phyloP scores from a whole-genome alignment of 2,329 filamentous ascomycete species.

The Monosporascus ibericus region DNA sequence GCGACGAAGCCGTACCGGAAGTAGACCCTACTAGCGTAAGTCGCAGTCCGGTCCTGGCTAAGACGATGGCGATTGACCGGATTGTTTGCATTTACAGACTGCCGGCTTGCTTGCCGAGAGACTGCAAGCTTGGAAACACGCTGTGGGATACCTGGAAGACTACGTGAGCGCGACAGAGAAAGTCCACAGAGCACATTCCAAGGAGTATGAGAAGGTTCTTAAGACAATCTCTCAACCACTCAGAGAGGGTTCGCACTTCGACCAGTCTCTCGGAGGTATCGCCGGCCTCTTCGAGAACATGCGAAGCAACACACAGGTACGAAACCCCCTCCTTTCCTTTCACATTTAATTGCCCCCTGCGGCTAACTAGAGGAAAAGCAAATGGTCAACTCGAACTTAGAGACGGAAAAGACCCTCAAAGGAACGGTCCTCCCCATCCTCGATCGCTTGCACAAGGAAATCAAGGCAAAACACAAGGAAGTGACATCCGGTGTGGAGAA shows the following conservation, averaged over 20 bases:
- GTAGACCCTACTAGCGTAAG: slow-evolving; percentile 53
- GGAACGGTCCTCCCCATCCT: slow-evolving; percentile 80
- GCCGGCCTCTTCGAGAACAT: slow-evolving; percentile 92
- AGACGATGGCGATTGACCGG: slow-evolving; percentile 6
- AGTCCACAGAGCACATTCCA: slow-evolving; percentile 75
- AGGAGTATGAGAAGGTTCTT: slow-evolving; percentile 91
- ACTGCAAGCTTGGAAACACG: slow-evolving; percentile 93
- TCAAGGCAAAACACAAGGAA: slow-evolving; percentile 95
- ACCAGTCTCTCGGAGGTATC: slow-evolving; percentile 80
- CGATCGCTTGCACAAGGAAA: slow-evolving; percentile 86
- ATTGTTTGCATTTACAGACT: slow-evolving; percentile 41
- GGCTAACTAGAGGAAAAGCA: slow-evolving; percentile 43
- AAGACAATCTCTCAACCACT: slow-evolving; percentile 88
- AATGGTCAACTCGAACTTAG: slow-evolving; percentile 79
- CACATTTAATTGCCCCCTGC: neutral
- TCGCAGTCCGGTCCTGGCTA: slow-evolving; percentile 8
- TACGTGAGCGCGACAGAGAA: slow-evolving; percentile 84
- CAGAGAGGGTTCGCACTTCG: slow-evolving; percentile 88
- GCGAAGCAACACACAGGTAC: slow-evolving; percentile 76
- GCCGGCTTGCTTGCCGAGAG: slow-evolving; percentile 80
- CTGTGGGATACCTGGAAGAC: slow-evolving; percentile 83
- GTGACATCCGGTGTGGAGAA: slow-evolving; percentile 75
- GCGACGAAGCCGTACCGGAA: slow-evolving; percentile 55
- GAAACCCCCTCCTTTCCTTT: slow-evolving; percentile 2
- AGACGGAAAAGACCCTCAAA: slow-evolving; percentile 88